Evolutionary conservation across 345 rosid genomes (phyloP), one percentile per base, ranked within the genome.

Genomic region (Dipteronia dyeriana): DNA sequence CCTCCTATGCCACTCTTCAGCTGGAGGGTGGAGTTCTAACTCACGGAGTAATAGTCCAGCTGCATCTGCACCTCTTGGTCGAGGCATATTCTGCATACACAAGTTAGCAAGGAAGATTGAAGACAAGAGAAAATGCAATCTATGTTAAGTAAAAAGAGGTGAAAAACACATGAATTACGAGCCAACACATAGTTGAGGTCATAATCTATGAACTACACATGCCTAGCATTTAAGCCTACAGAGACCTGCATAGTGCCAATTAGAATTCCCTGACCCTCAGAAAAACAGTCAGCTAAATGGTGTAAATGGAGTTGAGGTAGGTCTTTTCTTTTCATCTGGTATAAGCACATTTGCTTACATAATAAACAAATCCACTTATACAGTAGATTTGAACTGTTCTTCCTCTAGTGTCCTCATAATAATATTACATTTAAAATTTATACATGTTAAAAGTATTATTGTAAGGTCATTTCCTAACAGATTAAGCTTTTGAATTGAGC

Each of bases 1-100:
- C 76, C 98, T 87, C 83, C 98, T 85, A 79, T 97, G 97, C 99
- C 99, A 92, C 80, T 97, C 99, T 81, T 97, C 99, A n/a, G 98
- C 90, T 57, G 98, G 97, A 5, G 99, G 99, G 77, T 97, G 97
- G 64, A 97, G 95, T 85, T 97, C 99, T 79, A 94, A 88, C 79
- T 94, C 98, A 49, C 98, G 92, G 56, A 97, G 95, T 76, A 97
- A 84, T 78, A 97, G 87, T 66, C 98, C 99, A 75, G 99, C 99
- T 65, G 97, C 98, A 90, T 97, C 99, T 39, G 97, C 98, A 82
- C 98, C 99, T 85, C 98, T 90, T 66, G 98, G 99, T 72, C 97
- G 89, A 73, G 99, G 99, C 99, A 97, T 97, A 83, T 91, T 94
- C 99, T 97, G 87, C 67, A 29, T 34, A 74, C 79, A 78, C 70